Conservation (phyloP, 495 filamentous ascomycete species). For the Penicillium maclennaniae region DNA sequence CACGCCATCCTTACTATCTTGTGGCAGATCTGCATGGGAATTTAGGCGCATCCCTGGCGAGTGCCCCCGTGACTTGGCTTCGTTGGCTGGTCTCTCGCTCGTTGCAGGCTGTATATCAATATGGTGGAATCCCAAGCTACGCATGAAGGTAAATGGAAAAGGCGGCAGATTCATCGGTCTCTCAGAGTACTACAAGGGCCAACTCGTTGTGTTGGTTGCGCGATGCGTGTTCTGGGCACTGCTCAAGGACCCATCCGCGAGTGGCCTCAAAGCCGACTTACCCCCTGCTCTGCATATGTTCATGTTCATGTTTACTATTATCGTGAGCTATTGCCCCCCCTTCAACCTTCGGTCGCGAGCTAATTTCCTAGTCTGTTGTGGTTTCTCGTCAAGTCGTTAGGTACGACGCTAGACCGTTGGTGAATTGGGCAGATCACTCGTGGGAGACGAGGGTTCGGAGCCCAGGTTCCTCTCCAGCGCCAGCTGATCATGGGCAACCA, state of each 20-base stretch:
- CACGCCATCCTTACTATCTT: constrained; percentile 21
- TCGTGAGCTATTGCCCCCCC: constrained; percentile 46
- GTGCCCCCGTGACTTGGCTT: constrained; percentile 31
- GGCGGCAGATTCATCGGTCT: constrained; percentile 62
- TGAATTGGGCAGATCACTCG: constrained; percentile 47
- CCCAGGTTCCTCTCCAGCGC: constrained; percentile 22
- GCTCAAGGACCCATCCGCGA: constrained; percentile 46
- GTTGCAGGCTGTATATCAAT: constrained; percentile 52
- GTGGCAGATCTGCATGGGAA: constrained; percentile 24
- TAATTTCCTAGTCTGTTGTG: constrained; percentile 28
- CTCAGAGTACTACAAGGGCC: constrained; percentile 64
- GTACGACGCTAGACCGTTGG: constrained; percentile 52
- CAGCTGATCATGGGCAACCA: constrained; percentile 2
- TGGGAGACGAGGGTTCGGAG: constrained; percentile 32
- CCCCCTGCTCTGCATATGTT: constrained; percentile 53
- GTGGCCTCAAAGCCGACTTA: constrained; percentile 35
- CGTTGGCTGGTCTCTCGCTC: constrained; percentile 45
- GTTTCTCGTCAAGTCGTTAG: constrained; percentile 50
- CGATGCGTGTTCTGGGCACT: constrained; percentile 52
- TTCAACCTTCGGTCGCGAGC: neutral
- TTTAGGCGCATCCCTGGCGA: constrained; percentile 20
- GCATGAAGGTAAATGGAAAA: constrained; percentile 59
- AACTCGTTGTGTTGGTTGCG: constrained; percentile 56
- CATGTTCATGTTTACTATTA: constrained; percentile 48
- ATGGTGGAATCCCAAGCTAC: constrained; percentile 77